These are phyloP conservation scores for Cymbomonas tetramitiformis DNA, from an alignment of 139 green algal species.

Conservation along the genomic window DNA sequence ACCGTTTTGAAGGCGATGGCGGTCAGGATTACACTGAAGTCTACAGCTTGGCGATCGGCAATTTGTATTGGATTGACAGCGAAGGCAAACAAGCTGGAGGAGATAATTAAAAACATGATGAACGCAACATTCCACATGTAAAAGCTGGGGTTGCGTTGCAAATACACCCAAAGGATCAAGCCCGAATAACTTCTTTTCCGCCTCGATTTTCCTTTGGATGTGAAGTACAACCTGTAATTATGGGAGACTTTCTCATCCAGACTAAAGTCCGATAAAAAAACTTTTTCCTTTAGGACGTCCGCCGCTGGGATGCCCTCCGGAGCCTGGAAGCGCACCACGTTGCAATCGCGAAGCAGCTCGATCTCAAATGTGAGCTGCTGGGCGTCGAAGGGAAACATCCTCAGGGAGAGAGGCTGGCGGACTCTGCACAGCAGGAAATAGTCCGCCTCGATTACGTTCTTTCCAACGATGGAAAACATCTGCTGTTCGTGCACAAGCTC, in stretches of 20 bases:
- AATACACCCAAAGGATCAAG: too few species aligned
- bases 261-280: background rate
- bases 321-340: background rate
- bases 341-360: background rate
- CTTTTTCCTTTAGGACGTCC: background rate
- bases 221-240: background rate
- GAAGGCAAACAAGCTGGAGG: background rate
- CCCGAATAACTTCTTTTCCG: background rate
- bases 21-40: background rate
- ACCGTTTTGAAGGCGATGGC: background rate
- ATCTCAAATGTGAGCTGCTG: background rate
- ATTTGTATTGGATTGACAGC: background rate
- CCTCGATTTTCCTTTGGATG: background rate
- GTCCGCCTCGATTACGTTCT: too few species aligned
- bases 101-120: too few species aligned
- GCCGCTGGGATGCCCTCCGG: background rate
- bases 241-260: background rate
- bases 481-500: too few species aligned
- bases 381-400: background rate
- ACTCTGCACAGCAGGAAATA: too few species aligned
- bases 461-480: background rate
- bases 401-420: background rate
- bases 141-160: too few species aligned
- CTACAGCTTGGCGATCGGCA: background rate
- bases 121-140: too few species aligned